A percentile compares a stretch with the other conserved stretches of the same genome.
These are phyloP conservation scores for Cryptosporidium ubiquitum DNA, from an alignment of 169 alveolate species.

Conservation along the genomic window DNA sequence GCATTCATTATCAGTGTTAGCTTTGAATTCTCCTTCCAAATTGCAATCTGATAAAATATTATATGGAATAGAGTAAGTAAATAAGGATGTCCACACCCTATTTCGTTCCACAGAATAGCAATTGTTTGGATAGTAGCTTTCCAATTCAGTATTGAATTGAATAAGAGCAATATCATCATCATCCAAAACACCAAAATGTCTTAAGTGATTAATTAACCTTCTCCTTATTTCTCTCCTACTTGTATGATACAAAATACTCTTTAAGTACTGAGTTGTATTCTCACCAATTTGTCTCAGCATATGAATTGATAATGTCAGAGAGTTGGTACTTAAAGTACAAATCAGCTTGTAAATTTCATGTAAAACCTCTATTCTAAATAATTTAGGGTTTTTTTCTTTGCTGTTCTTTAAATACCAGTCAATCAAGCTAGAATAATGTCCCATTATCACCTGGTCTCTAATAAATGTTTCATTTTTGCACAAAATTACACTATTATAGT, in stretches of 20 bases:
- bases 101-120: conserved; percentile 82
- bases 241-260: conserved; percentile 79
- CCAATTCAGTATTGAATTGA: conserved; percentile 55
- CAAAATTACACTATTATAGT: not conserved
- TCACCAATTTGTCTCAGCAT: conserved; percentile 82
- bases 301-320: conserved; percentile 80
- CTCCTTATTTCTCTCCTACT: conserved; percentile 79
- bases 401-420: conserved; percentile 15
- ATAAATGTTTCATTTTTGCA: not conserved
- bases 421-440: conserved; percentile 25
- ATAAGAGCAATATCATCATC: conserved; percentile 68
- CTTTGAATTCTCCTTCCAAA: not conserved
- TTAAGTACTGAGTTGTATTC: conserved; percentile 67
- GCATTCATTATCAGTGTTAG: not conserved
- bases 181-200: conserved; percentile 75
- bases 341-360: conserved; percentile 77
- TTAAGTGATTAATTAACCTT: conserved; percentile 79
- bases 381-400: not conserved
- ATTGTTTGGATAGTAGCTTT: conserved; percentile 78
- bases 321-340: conserved; percentile 80
- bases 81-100: conserved; percentile 71
- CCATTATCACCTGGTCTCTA: conserved; percentile 36
- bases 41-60: conserved; percentile 29
- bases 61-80: conserved; percentile 35
- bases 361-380: not conserved